Percentiles rank a stretch among this genome's conserved stretches.
Evolutionary conservation across 2,329 filamentous ascomycete species (phyloP).

Genomic region (Aspergillus pseudoglaucus): DNA sequence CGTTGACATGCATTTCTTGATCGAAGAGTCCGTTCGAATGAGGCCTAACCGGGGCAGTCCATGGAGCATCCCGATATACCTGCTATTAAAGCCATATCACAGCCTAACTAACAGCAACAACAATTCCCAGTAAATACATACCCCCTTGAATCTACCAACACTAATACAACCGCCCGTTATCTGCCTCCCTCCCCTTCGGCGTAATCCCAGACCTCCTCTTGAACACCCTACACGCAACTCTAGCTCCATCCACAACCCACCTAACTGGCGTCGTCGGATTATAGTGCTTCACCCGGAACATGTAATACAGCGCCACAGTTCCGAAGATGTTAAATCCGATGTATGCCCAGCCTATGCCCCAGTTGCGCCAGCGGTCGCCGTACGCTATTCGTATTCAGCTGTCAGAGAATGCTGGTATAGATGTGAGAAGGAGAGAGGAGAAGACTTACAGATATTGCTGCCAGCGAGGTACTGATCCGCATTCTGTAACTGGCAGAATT

Average conservation of each 20-base stretch:
- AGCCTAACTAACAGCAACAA: too few species aligned
- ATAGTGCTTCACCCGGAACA: slow-evolving; percentile 40
- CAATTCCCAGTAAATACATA: too few species aligned
- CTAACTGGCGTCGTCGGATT: slow-evolving; percentile 23
- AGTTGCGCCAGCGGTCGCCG: slow-evolving; percentile 60
- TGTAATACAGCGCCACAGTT: slow-evolving; percentile 51
- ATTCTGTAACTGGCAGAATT: slow-evolving; percentile 38
- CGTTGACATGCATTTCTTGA: too few species aligned
- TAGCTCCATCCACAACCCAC: slow-evolving; percentile 14
- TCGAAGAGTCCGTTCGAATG: too few species aligned
- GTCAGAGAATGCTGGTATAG: too few species aligned
- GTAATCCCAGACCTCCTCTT: slow-evolving; percentile 25
- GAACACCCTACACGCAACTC: slow-evolving; percentile 23
- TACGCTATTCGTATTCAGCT: too few species aligned
- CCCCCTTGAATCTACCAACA: too few species aligned
- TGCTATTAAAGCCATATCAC: too few species aligned
- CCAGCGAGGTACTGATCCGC: slow-evolving; percentile 37
- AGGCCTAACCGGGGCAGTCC: too few species aligned
- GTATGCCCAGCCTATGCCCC: slow-evolving; percentile 57
- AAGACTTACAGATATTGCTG: slow-evolving; percentile 38
- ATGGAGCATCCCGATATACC: too few species aligned
- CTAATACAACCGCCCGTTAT: slow-evolving; percentile 23
- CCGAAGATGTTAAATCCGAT: slow-evolving; percentile 54
- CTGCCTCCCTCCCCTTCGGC: slow-evolving; percentile 22
- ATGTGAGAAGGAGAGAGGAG: neutral